phyloP scores from a whole-genome alignment of 2,329 filamentous ascomycete species.

The Neurospora sp. region DNA sequence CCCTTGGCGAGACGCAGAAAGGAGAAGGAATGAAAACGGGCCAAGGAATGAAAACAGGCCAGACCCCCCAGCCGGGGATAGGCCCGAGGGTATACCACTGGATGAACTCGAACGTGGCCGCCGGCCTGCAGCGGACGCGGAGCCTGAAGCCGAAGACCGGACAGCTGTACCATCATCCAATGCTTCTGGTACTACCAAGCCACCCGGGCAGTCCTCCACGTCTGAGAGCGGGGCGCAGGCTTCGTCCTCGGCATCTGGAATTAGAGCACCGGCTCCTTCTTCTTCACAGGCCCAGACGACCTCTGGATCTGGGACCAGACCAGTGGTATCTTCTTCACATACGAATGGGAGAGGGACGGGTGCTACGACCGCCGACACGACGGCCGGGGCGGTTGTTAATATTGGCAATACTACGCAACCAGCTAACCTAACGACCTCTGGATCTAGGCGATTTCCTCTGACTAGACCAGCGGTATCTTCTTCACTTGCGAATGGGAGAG shows the following conservation, averaged over 20 bases:
- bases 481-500: no score
- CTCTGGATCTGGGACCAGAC: not conserved
- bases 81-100: not conserved
- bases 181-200: not conserved
- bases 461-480: no score
- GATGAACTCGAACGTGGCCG: not conserved
- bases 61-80: not conserved
- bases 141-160: not conserved
- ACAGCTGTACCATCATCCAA: not conserved
- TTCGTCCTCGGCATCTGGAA: not conserved
- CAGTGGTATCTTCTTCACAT: not conserved
- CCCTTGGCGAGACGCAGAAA: not conserved
- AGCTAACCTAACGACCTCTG: no score
- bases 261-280: not conserved
- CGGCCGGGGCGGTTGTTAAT: not conserved
- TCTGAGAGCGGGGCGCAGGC: not conserved
- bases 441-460: no score
- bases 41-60: not conserved
- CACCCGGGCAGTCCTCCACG: not conserved
- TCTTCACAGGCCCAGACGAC: not conserved
- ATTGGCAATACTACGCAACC: not conserved
- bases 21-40: no score
- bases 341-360: no score
- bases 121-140: not conserved
- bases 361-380: no score